Evolutionary conservation across 106 monocot species (phyloP).

Genomic region (Cymbidium sinense): DNA sequence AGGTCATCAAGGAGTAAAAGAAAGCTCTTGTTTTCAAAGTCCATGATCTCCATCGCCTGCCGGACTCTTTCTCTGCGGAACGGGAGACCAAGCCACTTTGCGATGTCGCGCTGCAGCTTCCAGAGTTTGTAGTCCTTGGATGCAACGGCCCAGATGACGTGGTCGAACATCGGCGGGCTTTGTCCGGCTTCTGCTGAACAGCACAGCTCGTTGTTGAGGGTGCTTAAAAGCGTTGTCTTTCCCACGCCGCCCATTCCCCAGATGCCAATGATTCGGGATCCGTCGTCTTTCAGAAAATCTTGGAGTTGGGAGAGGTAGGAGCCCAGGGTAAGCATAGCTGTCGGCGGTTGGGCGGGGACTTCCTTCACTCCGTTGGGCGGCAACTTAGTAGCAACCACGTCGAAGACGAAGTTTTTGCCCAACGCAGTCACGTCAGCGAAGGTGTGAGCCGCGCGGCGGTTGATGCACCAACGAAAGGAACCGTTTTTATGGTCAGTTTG

Average conservation of each 20-base stretch:
- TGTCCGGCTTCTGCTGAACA: neutral
- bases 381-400: neutral
- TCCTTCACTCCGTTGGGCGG: neutral
- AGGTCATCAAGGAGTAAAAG: slow-evolving; percentile 27
- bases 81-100: neutral
- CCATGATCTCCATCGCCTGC: neutral
- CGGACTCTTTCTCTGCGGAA: neutral
- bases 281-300: neutral
- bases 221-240: slow-evolving; percentile 15
- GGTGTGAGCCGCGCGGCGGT: neutral
- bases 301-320: neutral
- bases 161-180: neutral
- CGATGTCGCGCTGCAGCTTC: slow-evolving; percentile 4
- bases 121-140: neutral
- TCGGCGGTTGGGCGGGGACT: neutral
- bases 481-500: neutral
- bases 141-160: slow-evolving; percentile 2
- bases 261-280: slow-evolving; percentile 11
- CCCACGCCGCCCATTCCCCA: slow-evolving; percentile 28
- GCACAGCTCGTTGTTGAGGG: slow-evolving; percentile 3
- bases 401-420: neutral
- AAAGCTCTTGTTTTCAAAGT: slow-evolving; percentile 17
- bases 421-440: neutral
- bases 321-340: neutral
- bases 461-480: neutral